These are phyloP conservation scores for Fusarium sororula DNA, from an alignment of 2,329 filamentous ascomycete genomes.

Conservation along the genomic window DNA sequence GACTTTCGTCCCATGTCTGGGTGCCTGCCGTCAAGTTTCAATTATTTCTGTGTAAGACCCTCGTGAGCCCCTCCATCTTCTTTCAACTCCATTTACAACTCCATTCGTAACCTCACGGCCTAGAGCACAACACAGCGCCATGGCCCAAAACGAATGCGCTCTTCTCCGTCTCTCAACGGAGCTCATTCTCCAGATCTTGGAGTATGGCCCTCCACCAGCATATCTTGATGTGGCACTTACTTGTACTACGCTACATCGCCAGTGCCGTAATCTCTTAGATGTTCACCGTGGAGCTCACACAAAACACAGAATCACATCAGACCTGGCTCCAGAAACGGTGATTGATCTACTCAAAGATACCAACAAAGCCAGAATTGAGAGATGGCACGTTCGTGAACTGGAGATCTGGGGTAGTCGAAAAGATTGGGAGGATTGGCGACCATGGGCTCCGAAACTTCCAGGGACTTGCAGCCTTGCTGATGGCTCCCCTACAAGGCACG, in stretches of 20 bases:
- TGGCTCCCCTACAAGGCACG: not conserved
- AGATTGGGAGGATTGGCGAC: constrained; percentile 19
- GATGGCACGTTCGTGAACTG: constrained; percentile 27
- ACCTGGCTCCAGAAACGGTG: not conserved
- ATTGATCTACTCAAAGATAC: not conserved
- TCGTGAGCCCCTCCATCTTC: not conserved
- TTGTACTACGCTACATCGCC: constrained; percentile 8
- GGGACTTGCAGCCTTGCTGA: not conserved
- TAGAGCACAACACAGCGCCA: not conserved
- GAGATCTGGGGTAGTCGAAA: constrained; percentile 30
- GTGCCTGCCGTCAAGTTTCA: not conserved
- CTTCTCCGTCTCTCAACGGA: constrained; percentile 5
- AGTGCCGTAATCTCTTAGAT: not conserved
- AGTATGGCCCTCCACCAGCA: not conserved
- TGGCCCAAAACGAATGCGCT: not conserved
- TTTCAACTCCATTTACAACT: not conserved
- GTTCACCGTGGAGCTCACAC: constrained; percentile 1
- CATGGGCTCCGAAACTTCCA: not conserved
- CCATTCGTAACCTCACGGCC: too few relatives aligned
- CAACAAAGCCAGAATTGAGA: not conserved
- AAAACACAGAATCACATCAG: constrained; percentile 3
- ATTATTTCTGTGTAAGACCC: not conserved
- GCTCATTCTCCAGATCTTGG: constrained; percentile 5
- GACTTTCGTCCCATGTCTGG: not conserved
- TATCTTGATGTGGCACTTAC: constrained; percentile 11